Evolutionary conservation across 1,284 basidiomycete genomes (phyloP).

Genomic region (Tetrapyrgos nigripes): DNA sequence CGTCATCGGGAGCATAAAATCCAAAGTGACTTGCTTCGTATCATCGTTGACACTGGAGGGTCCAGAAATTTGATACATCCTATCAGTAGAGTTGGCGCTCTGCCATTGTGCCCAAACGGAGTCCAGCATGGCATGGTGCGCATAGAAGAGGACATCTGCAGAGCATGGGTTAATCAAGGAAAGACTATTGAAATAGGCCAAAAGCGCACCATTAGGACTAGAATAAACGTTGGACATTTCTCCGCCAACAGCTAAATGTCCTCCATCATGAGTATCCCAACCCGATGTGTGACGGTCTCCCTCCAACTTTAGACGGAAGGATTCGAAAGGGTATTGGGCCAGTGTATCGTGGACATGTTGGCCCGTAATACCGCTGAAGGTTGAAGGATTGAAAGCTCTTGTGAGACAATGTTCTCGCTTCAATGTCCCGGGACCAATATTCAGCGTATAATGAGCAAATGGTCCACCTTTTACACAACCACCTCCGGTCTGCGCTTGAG

Average conservation of each 20-base stretch:
- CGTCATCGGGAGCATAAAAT: conserved; percentile 25
- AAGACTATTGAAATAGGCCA: background rate
- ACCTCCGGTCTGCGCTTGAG: conserved; percentile 21
- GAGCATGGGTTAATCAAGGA: background rate
- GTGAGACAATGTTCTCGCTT: conserved; percentile 38
- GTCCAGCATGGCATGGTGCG: conserved; percentile 24
- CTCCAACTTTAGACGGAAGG: conserved; percentile 41
- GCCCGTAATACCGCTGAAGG: conserved; percentile 25
- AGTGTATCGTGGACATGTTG: conserved; percentile 28
- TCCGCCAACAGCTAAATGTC: conserved; percentile 41
- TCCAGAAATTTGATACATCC: conserved; percentile 19
- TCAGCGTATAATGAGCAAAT: conserved; percentile 37
- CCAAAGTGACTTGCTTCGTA: conserved; percentile 21
- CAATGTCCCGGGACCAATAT: conserved; percentile 39
- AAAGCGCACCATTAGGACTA: conserved; percentile 39
- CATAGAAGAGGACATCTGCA: conserved; percentile 17
- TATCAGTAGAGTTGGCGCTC: background rate
- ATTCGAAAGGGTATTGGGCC: conserved; percentile 33
- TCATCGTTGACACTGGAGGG: background rate
- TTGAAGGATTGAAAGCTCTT: conserved; percentile 33
- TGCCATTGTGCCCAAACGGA: conserved; percentile 23
- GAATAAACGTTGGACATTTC: conserved; percentile 41
- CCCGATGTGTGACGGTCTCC: conserved; percentile 19
- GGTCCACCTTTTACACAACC: conserved; percentile 41
- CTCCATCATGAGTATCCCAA: conserved; percentile 37